Base-by-base conservation (phyloP, 73 alveolate species). In the Tetrahymena thermophila region DNA sequence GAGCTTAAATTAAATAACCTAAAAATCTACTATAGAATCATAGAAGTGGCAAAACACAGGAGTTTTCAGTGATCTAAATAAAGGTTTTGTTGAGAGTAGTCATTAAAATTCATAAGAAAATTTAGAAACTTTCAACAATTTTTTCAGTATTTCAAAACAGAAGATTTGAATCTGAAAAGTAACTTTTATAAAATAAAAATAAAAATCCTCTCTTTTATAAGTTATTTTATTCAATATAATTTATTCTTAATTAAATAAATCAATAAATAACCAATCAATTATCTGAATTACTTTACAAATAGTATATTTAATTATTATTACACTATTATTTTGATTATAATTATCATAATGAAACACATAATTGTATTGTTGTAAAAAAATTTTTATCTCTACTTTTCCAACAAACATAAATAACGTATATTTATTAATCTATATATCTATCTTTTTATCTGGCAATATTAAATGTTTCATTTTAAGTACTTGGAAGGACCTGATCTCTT, bases 401-500 rank as follows among this genome's bases (percentile, higher is more conserved):
- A 50, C 28, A 50, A 50, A 50, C 83, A 50, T 50, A 50, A 9
- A 50, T 4, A 50, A 50, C 31, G 31, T 3, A 50, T 50, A 50
- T 50, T 10, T 42, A n/a, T n/a, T n/a, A 4, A 40, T 40, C 11
- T 40, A 40, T 40, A 37, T 40, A 40, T 40, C 44, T 56, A 40
- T 40, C 11, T 40, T 7, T 40, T 4, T 40, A 40, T 40, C 44
- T 56, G 85, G 34, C 0, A 23, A 56, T 56, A 56, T 28, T 4
- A 71, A n/a, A 3, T 25, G 15, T 25, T 40, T 71, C 89, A 71
- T 71, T 71, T 71, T 71, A 71, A 71, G 40, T 71, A 71, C 31
- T 71, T 71, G 21, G 89, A 71, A 23, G 37, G 89, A 13, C 89
- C 89, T 28, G 89, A 71, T 95, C 99, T 98, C 96, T 96, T 98